Conservation (phyloP, 257 asterid species). For the Fraxinus excelsior region DNA sequence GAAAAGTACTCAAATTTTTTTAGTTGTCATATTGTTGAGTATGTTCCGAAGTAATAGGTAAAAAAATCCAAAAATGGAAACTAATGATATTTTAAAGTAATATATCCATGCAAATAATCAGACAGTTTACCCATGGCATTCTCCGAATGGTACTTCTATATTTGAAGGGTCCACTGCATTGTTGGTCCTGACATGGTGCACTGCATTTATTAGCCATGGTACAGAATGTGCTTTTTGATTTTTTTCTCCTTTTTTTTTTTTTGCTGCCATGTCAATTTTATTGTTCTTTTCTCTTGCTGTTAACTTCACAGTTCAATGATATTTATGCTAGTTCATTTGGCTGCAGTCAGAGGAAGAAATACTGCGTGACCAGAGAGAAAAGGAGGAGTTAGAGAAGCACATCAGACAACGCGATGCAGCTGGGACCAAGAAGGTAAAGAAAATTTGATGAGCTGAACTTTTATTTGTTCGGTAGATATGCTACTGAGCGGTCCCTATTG, state of each 20-base stretch:
- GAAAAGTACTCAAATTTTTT: neutral
- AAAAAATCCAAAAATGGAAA: conserved; percentile 1
- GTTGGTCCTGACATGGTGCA: conserved; percentile 3
- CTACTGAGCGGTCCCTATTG: neutral
- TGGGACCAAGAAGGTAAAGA: conserved; percentile 77
- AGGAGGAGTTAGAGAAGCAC: conserved; percentile 81
- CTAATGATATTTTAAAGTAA: conserved; percentile 1
- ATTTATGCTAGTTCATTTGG: conserved; percentile 17
- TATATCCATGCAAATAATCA: conserved; percentile 5
- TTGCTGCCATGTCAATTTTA: neutral
- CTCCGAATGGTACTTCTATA: conserved; percentile 1
- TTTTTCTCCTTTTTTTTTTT: conserved; percentile 17
- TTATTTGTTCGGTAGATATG: conserved; percentile 13
- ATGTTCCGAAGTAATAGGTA: neutral
- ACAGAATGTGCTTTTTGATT: conserved; percentile 1
- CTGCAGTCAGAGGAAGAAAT: conserved; percentile 90
- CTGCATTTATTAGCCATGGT: conserved; percentile 6
- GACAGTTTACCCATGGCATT: neutral
- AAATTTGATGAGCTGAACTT: conserved; percentile 16
- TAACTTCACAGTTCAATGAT: conserved; percentile 12
- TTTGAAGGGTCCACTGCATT: neutral
- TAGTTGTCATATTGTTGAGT: neutral
- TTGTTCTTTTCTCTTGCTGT: neutral
- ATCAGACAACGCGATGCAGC: conserved; percentile 87
- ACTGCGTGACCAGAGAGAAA: conserved; percentile 83